Percentiles rank a stretch among this genome's conserved stretches.
These are phyloP conservation scores for Corallochytrium limacisporum DNA, from an alignment of 78 protist genomes.

Conservation along the genomic window DNA sequence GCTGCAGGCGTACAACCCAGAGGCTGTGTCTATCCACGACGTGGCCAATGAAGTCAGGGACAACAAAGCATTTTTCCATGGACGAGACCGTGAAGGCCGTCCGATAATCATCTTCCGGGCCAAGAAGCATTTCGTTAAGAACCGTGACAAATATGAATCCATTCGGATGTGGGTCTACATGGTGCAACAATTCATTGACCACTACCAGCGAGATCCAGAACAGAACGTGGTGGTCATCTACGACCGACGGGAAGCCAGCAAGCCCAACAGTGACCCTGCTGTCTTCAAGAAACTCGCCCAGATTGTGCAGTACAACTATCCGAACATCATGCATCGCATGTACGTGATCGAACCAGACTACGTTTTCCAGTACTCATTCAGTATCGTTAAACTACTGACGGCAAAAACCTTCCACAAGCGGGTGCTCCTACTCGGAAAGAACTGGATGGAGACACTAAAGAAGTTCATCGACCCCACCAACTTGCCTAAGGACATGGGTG, in stretches of 20 bases:
- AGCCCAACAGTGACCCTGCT: too few species aligned
- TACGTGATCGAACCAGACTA: constrained; percentile 9
- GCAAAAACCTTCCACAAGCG: too few species aligned
- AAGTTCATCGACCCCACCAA: too few species aligned
- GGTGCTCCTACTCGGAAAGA: too few species aligned
- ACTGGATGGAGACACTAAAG: too few species aligned
- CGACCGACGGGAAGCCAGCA: too few species aligned
- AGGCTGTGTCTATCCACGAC: not conserved
- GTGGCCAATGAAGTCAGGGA: not conserved
- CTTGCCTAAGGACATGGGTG: too few species aligned
- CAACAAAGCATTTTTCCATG: not conserved
- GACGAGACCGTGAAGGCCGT: not conserved
- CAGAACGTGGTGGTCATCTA: too few species aligned
- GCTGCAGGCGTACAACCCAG: not conserved
- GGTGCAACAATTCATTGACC: not conserved
- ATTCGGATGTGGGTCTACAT: not conserved
- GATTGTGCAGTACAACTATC: too few species aligned
- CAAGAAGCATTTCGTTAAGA: not conserved
- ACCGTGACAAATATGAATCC: constrained; percentile 1
- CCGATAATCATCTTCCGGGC: not conserved
- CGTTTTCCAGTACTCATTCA: constrained; percentile 2
- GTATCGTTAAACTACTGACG: too few species aligned
- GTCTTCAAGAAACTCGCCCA: too few species aligned
- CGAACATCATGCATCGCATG: constrained; percentile 3
- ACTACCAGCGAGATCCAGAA: too few species aligned